Evolutionary conservation across 179 eudicot species (phyloP).

Genomic region (Beta lomatogona): DNA sequence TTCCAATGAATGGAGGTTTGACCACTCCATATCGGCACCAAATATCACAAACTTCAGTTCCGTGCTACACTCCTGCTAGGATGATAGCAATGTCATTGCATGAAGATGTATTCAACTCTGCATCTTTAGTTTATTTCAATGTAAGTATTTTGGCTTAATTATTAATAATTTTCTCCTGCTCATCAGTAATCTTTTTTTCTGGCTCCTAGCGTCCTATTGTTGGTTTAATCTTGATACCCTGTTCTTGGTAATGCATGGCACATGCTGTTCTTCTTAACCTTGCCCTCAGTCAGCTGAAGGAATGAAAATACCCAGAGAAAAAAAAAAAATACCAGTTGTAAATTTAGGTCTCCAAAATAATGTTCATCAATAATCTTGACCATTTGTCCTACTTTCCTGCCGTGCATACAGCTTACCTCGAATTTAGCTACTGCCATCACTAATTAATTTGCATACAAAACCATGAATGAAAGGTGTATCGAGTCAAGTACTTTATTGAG

Average conservation of each 20-base stretch:
- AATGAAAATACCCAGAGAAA: neutral
- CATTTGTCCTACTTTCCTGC: neutral
- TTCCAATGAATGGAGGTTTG: constrained; percentile 35
- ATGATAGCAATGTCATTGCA: constrained; percentile 76
- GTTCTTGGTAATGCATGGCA: neutral
- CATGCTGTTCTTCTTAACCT: neutral
- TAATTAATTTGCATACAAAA: neutral
- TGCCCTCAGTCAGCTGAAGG: neutral
- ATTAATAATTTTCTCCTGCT: neutral
- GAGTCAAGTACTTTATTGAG: neutral
- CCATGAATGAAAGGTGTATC: neutral
- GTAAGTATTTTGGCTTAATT: constrained; percentile 44
- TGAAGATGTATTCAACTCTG: constrained; percentile 78
- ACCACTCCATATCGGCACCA: constrained; percentile 25
- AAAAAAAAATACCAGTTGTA: too few relatives aligned
- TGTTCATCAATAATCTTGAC: neutral
- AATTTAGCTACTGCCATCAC: neutral
- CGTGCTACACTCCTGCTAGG: constrained; percentile 46
- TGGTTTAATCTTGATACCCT: neutral
- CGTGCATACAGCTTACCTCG: neutral
- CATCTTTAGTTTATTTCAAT: constrained; percentile 60
- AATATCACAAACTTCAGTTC: constrained; percentile 30
- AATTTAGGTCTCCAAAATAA: neutral
- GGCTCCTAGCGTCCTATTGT: too few relatives aligned
- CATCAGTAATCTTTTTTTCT: neutral